Conservation (phyloP, 2,329 filamentous ascomycete genomes). For the Furcasterigmium sp. region DNA sequence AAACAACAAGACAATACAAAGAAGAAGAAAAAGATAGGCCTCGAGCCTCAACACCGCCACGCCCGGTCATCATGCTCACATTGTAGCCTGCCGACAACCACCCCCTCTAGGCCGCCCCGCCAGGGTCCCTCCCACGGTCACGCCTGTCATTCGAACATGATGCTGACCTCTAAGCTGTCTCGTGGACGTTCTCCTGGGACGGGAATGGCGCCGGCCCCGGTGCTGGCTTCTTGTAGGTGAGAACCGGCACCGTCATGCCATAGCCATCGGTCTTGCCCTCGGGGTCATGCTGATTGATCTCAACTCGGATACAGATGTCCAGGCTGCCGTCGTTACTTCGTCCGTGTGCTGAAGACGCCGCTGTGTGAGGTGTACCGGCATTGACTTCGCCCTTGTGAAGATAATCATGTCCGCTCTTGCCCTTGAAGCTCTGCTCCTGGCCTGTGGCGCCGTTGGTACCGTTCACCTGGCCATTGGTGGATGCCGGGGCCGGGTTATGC, state of each 20-base stretch:
- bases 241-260: conserved; percentile 74
- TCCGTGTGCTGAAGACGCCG: conserved; percentile 55
- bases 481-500: conserved; percentile 27
- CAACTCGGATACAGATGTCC: conserved; percentile 80
- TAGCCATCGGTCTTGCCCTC: conserved; percentile 78
- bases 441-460: conserved; percentile 10
- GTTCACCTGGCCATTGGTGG: conserved; percentile 18
- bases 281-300: conserved; percentile 78
- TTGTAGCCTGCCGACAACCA: neutral
- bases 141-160: no score
- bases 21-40: neutral
- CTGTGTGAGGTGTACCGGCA: conserved; percentile 73
- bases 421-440: conserved; percentile 19
- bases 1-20: neutral
- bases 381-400: conserved; percentile 72
- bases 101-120: neutral
- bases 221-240: conserved; percentile 37
- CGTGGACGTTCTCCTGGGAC: conserved; percentile 2
- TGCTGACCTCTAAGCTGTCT: no score
- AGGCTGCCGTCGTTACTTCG: conserved; percentile 56
- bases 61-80: neutral
- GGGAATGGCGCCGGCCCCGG: conserved; percentile 13
- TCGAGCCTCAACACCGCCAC: neutral
- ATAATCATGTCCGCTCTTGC: conserved; percentile 63
- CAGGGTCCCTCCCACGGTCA: neutral